Conservation (phyloP, 257 asterid species). For the Rehmannia glutinosa region DNA sequence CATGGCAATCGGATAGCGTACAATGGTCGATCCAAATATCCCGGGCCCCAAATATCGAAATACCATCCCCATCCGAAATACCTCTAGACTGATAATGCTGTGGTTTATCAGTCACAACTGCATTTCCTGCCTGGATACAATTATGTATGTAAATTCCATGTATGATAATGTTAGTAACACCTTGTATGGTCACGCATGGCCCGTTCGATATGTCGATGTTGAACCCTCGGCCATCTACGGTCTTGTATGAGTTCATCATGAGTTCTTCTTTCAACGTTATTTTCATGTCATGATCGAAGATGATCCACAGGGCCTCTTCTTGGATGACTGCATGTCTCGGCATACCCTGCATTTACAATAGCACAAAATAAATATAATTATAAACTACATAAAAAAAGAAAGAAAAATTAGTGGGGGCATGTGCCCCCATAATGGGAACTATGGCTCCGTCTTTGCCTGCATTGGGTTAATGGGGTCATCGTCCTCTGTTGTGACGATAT, state of each 20-base stretch:
- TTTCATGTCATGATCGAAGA: slow-evolving; percentile 54
- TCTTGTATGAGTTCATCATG: slow-evolving; percentile 65
- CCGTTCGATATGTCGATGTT: slow-evolving; percentile 49
- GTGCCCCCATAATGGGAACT: no score
- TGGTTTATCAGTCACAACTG: slow-evolving; percentile 43
- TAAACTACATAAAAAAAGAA: no score
- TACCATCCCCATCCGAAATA: slow-evolving; percentile 66
- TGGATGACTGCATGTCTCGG: slow-evolving; percentile 67
- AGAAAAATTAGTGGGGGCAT: no score
- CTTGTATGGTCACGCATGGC: slow-evolving; percentile 60
- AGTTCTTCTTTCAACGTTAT: slow-evolving; percentile 45
- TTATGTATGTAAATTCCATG: slow-evolving; percentile 61
- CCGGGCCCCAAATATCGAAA: slow-evolving; percentile 47
- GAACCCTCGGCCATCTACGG: slow-evolving; percentile 71
- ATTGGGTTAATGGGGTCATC: slow-evolving; percentile 51
- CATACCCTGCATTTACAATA: no score
- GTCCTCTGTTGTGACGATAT: slow-evolving; percentile 36
- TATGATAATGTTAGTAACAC: slow-evolving; percentile 48
- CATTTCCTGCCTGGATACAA: slow-evolving; percentile 57
- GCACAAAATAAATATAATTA: no score
- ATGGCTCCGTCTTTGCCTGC: no score
- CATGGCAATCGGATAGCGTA: slow-evolving; percentile 47
- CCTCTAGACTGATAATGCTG: slow-evolving; percentile 48
- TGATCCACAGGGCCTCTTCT: slow-evolving; percentile 65
- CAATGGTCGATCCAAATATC: slow-evolving; percentile 79